Percentiles rank a stretch among this genome's conserved stretches.
These are phyloP conservation scores for Saccharomyces hybrid DNA, from an alignment of 1,139 yeast species.

Conservation along the genomic window DNA sequence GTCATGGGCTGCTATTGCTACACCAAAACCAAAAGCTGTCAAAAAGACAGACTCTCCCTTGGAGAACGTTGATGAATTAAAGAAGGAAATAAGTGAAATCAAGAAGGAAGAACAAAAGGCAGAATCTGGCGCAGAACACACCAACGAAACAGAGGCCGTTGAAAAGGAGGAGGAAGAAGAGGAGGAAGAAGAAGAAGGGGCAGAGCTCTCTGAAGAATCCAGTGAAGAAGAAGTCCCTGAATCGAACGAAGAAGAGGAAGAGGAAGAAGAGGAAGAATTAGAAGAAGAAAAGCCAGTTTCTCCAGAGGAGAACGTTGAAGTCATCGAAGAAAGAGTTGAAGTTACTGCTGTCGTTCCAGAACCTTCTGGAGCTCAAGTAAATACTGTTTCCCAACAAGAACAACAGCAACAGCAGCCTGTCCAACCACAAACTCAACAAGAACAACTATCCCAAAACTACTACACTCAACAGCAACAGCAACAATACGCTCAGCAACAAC, in stretches of 20 bases:
- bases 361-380: not conserved
- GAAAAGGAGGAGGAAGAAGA: slow-evolving; percentile 8
- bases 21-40: slow-evolving; percentile 29
- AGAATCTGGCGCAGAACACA: slow-evolving; percentile 5
- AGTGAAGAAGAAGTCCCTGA: slow-evolving; percentile 9
- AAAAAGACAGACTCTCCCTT: slow-evolving; percentile 10
- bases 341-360: not conserved
- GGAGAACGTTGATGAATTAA: slow-evolving; percentile 7
- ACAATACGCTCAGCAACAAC: slow-evolving; percentile 6
- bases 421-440: slow-evolving; percentile 8
- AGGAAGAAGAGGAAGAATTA: slow-evolving; percentile 2
- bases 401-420: slow-evolving; percentile 2
- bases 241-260: not conserved
- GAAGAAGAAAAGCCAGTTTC: slow-evolving; percentile 1
- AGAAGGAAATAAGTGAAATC: slow-evolving; percentile 5
- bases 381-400: slow-evolving; percentile 1
- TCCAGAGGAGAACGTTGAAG: slow-evolving; percentile 1
- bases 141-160: slow-evolving; percentile 6
- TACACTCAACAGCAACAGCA: slow-evolving; percentile 5
- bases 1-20: slow-evolving; percentile 39
- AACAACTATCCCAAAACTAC: slow-evolving; percentile 5
- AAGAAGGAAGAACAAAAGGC: slow-evolving; percentile 2
- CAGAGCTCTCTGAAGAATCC: slow-evolving; percentile 15
- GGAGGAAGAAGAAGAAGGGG: slow-evolving; percentile 17
- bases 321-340: not conserved